Evolutionary conservation across 1,139 yeast species (phyloP).

Genomic region (Nakaseomyces kungkrabaensis): DNA sequence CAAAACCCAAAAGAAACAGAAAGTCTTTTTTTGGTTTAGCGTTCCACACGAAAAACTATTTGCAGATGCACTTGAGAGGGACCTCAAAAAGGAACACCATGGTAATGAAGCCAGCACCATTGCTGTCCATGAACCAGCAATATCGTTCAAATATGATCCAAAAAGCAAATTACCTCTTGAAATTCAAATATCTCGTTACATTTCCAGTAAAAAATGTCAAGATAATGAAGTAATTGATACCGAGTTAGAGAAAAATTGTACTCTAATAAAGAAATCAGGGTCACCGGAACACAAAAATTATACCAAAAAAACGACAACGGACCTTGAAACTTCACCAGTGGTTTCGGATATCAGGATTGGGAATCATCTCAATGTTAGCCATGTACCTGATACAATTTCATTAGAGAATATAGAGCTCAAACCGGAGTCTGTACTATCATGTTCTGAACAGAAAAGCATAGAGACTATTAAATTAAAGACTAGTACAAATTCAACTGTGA

Average conservation of each 20-base stretch:
- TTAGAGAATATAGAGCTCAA: not conserved
- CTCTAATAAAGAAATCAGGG: not conserved
- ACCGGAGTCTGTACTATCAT: not conserved
- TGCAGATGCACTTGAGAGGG: constrained; percentile 90
- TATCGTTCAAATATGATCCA: constrained; percentile 43
- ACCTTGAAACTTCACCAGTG: not conserved
- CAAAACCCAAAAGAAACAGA: constrained; percentile 92
- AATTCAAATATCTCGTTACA: not conserved
- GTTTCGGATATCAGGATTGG: not conserved
- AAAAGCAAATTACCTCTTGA: constrained; percentile 16
- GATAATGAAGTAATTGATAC: not conserved
- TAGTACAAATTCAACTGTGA: not conserved
- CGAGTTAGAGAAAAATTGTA: not conserved
- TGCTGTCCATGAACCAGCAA: constrained; percentile 52
- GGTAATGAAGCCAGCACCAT: constrained; percentile 53
- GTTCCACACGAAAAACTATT: constrained; percentile 90
- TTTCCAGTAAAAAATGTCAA: not conserved
- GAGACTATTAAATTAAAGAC: not conserved
- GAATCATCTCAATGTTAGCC: not conserved
- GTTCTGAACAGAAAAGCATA: not conserved
- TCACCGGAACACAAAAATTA: not conserved
- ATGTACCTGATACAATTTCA: not conserved
- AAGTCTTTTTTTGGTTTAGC: constrained; percentile 93
- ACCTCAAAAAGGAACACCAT: constrained; percentile 63
- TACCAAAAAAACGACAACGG: not conserved